Conservation (phyloP, 805 yeast species). For the Hanseniaspora pseudoguilliermondii region DNA sequence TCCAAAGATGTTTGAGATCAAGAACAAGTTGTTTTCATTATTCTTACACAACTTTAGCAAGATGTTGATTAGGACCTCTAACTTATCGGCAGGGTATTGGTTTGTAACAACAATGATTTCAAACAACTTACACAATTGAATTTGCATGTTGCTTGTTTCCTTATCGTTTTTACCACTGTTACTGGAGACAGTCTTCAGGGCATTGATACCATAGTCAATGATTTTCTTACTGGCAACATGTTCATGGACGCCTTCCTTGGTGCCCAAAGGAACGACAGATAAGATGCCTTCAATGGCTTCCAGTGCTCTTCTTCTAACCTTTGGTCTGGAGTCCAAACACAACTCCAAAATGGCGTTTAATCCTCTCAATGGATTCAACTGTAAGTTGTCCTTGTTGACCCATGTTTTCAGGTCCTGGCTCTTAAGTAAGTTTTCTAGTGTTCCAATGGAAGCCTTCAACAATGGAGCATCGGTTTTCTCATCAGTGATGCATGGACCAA, state of each 20-base stretch:
- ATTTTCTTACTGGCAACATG: constrained; percentile 67
- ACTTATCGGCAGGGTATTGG: constrained; percentile 67
- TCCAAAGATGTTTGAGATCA: constrained; percentile 64
- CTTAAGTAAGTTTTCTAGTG: constrained; percentile 61
- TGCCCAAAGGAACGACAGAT: constrained; percentile 57
- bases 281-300: constrained; percentile 68
- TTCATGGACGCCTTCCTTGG: constrained; percentile 37
- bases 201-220: constrained; percentile 53
- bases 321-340: constrained; percentile 80
- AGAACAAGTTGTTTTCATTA: constrained; percentile 33
- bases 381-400: constrained; percentile 41
- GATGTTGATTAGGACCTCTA: constrained; percentile 63
- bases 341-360: constrained; percentile 63
- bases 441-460: constrained; percentile 71
- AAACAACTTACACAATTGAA: constrained; percentile 69
- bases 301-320: constrained; percentile 87
- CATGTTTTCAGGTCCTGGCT: constrained; percentile 76
- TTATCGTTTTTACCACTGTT: constrained; percentile 28
- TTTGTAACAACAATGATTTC: constrained; percentile 55
- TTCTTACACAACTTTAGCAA: constrained; percentile 66
- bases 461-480: constrained; percentile 66
- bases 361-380: constrained; percentile 63
- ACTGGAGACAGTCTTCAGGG: constrained; percentile 35
- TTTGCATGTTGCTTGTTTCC: constrained; percentile 44
- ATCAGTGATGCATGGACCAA: constrained; percentile 69